Conservation (phyloP, 1,284 basidiomycete species). For the Trichosporon ovoides region DNA sequence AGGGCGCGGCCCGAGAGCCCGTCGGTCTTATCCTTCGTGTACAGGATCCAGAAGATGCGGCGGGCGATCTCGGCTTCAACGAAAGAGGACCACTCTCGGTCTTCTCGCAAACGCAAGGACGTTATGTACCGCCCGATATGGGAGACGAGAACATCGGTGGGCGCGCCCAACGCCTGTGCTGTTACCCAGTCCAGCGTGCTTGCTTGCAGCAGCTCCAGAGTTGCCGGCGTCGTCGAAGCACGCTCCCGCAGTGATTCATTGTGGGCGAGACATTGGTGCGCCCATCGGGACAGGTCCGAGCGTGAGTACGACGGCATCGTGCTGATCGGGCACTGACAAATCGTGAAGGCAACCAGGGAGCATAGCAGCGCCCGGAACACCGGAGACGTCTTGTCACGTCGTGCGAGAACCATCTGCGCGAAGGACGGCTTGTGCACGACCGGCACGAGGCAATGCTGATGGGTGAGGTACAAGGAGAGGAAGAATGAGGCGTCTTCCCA, state of each 20-base stretch:
- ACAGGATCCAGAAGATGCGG: slow-evolving; percentile 30
- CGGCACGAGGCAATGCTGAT: slow-evolving; percentile 34
- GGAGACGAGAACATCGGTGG: slow-evolving; percentile 15
- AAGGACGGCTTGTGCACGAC: slow-evolving; percentile 33
- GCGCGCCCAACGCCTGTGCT: slow-evolving; percentile 21
- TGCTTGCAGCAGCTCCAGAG: slow-evolving; percentile 14
- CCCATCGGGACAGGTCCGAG: background rate
- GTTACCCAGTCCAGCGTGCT: slow-evolving; percentile 25
- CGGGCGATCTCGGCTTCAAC: slow-evolving; percentile 20
- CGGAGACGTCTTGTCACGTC: slow-evolving; percentile 27
- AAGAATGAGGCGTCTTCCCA: slow-evolving; percentile 32
- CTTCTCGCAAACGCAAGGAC: slow-evolving; percentile 19
- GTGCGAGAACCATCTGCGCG: slow-evolving; percentile 26
- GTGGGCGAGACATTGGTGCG: background rate
- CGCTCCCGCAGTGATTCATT: background rate
- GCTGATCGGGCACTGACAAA: slow-evolving; percentile 28
- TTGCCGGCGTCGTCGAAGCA: background rate
- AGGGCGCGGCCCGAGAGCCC: slow-evolving; percentile 26
- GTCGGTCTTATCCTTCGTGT: slow-evolving; percentile 31
- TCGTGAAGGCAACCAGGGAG: slow-evolving; percentile 31
- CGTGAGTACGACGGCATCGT: slow-evolving; percentile 15
- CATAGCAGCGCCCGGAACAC: slow-evolving; percentile 29
- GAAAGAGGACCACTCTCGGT: slow-evolving; percentile 4
- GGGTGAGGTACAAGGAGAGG: slow-evolving; percentile 25
- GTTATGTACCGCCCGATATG: slow-evolving; percentile 24